Evolutionary conservation across 2,329 filamentous ascomycete species (phyloP).

Genomic region (Ophiobolus disseminans): DNA sequence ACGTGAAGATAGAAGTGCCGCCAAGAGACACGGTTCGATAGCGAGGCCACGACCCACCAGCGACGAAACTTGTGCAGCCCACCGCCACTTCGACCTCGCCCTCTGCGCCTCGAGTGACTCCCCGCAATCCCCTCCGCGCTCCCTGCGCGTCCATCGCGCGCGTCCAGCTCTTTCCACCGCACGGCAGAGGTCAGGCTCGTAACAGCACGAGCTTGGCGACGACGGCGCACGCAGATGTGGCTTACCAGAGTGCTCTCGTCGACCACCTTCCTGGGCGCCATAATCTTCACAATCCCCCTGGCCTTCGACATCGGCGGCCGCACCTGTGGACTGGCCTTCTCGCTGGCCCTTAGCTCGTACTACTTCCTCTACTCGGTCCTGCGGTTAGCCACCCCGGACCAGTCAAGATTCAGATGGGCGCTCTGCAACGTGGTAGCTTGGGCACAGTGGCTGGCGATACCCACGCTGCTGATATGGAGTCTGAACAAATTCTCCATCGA

Average conservation of each 20-base stretch:
- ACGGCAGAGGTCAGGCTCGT: slow-evolving; percentile 48
- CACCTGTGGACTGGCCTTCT: slow-evolving; percentile 93
- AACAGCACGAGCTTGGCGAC: slow-evolving; percentile 57
- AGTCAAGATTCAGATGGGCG: slow-evolving; percentile 75
- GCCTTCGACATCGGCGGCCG: slow-evolving; percentile 97
- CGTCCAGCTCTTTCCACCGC: slow-evolving; percentile 21
- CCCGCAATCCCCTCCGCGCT: slow-evolving; percentile 29
- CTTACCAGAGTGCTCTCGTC: slow-evolving; percentile 81
- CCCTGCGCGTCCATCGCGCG: slow-evolving; percentile 41
- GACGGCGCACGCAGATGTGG: slow-evolving; percentile 72
- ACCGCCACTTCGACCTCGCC: slow-evolving; percentile 14
- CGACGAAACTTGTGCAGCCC: slow-evolving; percentile 22
- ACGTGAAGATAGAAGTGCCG: slow-evolving; percentile 45
- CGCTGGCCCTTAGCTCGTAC: slow-evolving; percentile 84
- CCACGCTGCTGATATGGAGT: slow-evolving; percentile 89
- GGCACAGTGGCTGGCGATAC: slow-evolving; percentile 87
- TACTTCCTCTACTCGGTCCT: slow-evolving; percentile 87
- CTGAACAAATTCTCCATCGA: slow-evolving; percentile 95
- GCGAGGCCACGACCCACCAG: slow-evolving; percentile 21
- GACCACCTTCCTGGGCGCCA: slow-evolving; percentile 84
- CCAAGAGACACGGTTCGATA: slow-evolving; percentile 30
- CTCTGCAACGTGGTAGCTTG: slow-evolving; percentile 73
- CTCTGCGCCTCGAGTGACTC: slow-evolving; percentile 20
- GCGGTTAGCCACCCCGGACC: slow-evolving; percentile 80
- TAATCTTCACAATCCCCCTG: slow-evolving; percentile 94